A percentile compares a stretch with the other conserved stretches of the same genome.
These are phyloP conservation scores for Pezicula carpinea DNA, from an alignment of 2,329 filamentous ascomycete species.

Conservation along the genomic window DNA sequence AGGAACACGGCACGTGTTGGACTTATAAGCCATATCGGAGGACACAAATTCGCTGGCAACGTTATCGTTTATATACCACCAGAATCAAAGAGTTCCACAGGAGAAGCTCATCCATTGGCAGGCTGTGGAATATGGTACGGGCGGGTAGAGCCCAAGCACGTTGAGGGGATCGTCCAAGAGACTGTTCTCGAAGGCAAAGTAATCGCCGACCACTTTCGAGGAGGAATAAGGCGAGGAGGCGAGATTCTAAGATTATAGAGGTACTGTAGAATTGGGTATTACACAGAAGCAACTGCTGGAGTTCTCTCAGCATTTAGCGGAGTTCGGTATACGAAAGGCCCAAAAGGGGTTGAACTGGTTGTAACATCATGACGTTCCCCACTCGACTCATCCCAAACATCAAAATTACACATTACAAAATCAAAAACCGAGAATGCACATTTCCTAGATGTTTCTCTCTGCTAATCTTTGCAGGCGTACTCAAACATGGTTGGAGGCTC, in stretches of 20 bases:
- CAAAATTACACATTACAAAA: too few species aligned
- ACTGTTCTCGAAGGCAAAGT: conserved; percentile 65
- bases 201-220: conserved; percentile 67
- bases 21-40: conserved; percentile 74
- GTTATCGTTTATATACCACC: conserved; percentile 77
- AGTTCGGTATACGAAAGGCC: too few species aligned
- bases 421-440: too few species aligned
- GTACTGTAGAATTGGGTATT: too few species aligned
- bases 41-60: conserved; percentile 83
- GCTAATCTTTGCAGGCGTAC: too few species aligned
- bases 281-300: too few species aligned
- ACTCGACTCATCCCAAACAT: too few species aligned
- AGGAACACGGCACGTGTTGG: conserved; percentile 54
- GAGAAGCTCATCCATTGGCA: conserved; percentile 51
- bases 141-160: conserved; percentile 67
- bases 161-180: conserved; percentile 70
- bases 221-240: conserved; percentile 55
- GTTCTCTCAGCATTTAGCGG: too few species aligned
- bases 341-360: too few species aligned
- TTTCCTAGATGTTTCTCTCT: too few species aligned
- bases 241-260: conserved; percentile 37
- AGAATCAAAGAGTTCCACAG: conserved; percentile 32
- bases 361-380: too few species aligned
- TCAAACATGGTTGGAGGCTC: too few species aligned
- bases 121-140: conserved; percentile 82